Evolutionary conservation across 169 alveolate genomes (phyloP), one percentile per base, ranked within the genome.

Genomic region (Plasmodium gallinaceum): DNA sequence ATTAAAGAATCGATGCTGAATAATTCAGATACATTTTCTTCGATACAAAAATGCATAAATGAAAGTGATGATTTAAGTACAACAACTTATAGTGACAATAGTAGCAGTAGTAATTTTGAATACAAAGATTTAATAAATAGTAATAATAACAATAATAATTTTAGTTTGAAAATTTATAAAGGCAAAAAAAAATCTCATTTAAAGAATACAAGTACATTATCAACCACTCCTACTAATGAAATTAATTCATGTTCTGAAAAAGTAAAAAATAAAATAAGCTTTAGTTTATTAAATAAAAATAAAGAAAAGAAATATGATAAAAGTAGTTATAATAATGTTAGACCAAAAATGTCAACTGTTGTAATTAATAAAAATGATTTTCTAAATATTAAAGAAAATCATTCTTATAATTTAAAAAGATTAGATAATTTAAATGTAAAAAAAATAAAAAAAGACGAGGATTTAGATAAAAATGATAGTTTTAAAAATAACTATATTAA

Each of bases 1-100:
- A 80, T 80, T 16, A 71, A 66, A 80, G 90, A 80, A 70, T 80
- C 83, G 14, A 64, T 52, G 39, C 48, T 80, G 48, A 66, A 45
- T 24, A 80, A 80, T 10, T 80, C 90, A 26, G 90, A 80, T 61
- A 65, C 90, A 9, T 80, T 80, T 68, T 80, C 90, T 42, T 80
- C 90, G 22, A 7, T 65, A 20, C 90, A 24, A 22, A 51, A 80
- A 32, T 80, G 83, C 22, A 37, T 22, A 14, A 66, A 32, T 60
- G 90, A 57, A 16, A 54, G 60, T 46, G 69, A 80, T 48, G 70
- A 80, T 16, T 80, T 71, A 14, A 46, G 70, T 24, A 43, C 70
- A 46, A 51, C 83, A 37, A 57, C 76, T 37, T 37, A 65, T 51
- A 16, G 62, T 10, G 83, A 60, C 6, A 46, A 42, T 70, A 68